Conservation (phyloP, 2,329 filamentous ascomycete genomes). For the Xenoacremonium recifei region DNA sequence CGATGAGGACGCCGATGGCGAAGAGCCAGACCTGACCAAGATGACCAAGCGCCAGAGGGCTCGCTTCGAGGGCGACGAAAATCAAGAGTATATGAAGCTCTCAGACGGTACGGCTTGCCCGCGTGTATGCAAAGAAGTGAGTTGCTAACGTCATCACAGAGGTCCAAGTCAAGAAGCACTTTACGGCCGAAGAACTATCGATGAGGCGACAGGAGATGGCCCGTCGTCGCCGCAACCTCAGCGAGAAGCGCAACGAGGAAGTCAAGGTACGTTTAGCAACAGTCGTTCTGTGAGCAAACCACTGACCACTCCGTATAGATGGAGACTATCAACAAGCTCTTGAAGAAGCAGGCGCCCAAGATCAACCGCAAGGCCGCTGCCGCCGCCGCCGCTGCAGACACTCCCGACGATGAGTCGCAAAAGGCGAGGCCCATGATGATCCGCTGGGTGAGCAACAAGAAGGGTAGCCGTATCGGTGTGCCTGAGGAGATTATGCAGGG, state of each 20-base stretch:
- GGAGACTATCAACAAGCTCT: conserved; percentile 87
- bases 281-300: conserved; percentile 3
- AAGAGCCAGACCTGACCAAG: conserved; percentile 54
- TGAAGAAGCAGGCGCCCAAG: conserved; percentile 83
- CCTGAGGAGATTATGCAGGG: conserved; percentile 66
- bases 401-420: conserved; percentile 44
- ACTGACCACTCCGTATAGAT: conserved; percentile 51
- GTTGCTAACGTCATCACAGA: conserved; percentile 38
- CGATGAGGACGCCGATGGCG: conserved; percentile 45
- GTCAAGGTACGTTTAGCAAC: conserved; percentile 49
- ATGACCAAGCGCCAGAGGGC: conserved; percentile 62
- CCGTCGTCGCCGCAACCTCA: conserved; percentile 59
- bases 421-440: conserved; percentile 62
- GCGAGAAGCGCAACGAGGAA: conserved; percentile 63
- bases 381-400: conserved; percentile 44
- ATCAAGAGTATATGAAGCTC: conserved; percentile 57
- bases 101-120: conserved; percentile 51
- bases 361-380: conserved; percentile 54
- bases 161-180: conserved; percentile 62
- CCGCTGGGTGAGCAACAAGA: conserved; percentile 68
- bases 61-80: conserved; percentile 56
- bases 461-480: conserved; percentile 62
- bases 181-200: conserved; percentile 60
- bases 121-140: conserved; percentile 5
- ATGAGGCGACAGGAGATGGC: conserved; percentile 64